Evolutionary conservation across 1,284 basidiomycete species (phyloP), one percentile per base, ranked within the genome.

Genomic region (Cutaneotrichosporon sp.): DNA sequence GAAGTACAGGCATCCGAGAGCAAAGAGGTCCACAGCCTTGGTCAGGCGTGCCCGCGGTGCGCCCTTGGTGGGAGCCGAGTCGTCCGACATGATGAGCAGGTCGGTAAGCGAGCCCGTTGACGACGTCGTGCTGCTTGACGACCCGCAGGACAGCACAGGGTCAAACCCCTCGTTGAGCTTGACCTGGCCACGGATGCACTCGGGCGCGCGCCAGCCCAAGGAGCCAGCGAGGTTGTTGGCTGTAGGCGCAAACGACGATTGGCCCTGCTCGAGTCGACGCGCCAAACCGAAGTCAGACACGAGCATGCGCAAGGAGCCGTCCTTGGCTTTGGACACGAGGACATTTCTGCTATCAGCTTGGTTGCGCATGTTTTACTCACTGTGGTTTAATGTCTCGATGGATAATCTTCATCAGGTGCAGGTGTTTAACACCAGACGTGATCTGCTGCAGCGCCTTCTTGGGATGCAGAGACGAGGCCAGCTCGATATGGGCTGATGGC

Each of bases 301-400:
- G 44, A 96, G 78, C 89, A 96, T 92, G 38, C 88, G 79, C 61
- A 91, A 83, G 1, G 69, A 70, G 20, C 82, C 80, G 51, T 80
- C 78, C 66, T 85, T 86, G 15, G 83, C 81, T 21, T 78, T 77
- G 7, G 87, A 89, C n/a, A 97, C 82, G 8, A 98, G 81, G 52
- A 99, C 97, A 69, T 99, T 98, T 52, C 74, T 76, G 54, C 8
- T 5, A 36, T 59, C 53, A 59, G 50, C 42, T 30, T 12, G 40
- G 22, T 18, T 17, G n/a, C n/a, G n/a, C 26, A 30, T 22, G 22
- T 35, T 26, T 18, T 10, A 72, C 74, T 59, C 30, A 76, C 74
- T 96, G 93, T 4, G 94, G 94, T 70, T 98, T 98, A 75, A 98
- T 96, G 71, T 98, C 94, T 23, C 96, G 84, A 77, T 98, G 96